Conservation (phyloP, 345 rosid genomes). For the Garcia nutans region DNA sequence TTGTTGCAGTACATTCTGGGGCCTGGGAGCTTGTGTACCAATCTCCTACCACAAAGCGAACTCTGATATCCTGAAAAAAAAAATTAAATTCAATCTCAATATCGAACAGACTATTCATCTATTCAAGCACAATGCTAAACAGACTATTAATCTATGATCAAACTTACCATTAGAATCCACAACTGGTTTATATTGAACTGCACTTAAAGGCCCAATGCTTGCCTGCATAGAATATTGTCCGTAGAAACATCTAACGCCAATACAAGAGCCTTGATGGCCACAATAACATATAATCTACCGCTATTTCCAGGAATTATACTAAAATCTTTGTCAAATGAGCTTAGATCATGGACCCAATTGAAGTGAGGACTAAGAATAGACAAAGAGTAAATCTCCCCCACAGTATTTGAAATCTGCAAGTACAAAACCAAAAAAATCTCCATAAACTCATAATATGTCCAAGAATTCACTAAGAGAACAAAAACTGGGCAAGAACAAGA, state of each 20-base stretch:
- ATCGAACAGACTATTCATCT: background rate
- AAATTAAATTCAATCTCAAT: too few relatives aligned
- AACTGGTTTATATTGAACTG: constrained; percentile 43
- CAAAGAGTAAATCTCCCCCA: constrained; percentile 80
- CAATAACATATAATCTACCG: constrained; percentile 59
- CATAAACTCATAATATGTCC: background rate
- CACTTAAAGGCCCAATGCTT: constrained; percentile 58
- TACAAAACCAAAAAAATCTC: background rate
- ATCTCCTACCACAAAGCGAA: too few relatives aligned
- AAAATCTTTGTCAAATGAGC: constrained; percentile 51
- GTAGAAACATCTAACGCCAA: constrained; percentile 64
- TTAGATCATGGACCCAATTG: constrained; percentile 78
- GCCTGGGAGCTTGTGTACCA: too few relatives aligned
- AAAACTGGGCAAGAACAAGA: constrained; percentile 13
- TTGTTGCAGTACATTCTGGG: too few relatives aligned
- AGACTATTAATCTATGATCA: background rate
- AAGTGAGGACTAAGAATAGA: constrained; percentile 56
- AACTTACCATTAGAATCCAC: constrained; percentile 66
- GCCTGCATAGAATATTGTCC: constrained; percentile 63
- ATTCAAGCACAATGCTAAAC: too few relatives aligned
- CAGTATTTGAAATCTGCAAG: constrained; percentile 67
- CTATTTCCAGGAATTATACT: constrained; percentile 72
- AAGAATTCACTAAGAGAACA: background rate
- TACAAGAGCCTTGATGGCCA: constrained; percentile 49
- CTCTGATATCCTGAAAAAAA: too few relatives aligned